Base-by-base conservation (phyloP, 2,329 filamentous ascomycete species). In the Trichophyton benhamiae region DNA sequence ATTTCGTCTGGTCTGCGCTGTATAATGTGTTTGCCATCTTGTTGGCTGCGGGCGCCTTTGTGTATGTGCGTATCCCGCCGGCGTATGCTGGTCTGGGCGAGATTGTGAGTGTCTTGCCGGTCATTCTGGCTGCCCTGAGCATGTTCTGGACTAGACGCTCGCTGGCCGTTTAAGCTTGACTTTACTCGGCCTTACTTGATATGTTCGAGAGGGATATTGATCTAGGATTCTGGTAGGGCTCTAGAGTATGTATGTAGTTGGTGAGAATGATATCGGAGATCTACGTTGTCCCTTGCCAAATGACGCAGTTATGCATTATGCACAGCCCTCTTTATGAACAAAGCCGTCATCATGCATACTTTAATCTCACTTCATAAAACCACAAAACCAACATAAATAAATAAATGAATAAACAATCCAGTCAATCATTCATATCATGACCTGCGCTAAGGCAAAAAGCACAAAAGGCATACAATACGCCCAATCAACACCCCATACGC, bases 21-120 rank as follows among this genome's bases (percentile, higher is more conserved):
- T 91, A 91, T 73, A 91, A 91, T 66, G 58, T 83, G 1, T 79
- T 87, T 60, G 87, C 87, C 0, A 76, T 91, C 3, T 72, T 88
- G 48, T 76, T 90, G 0, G 87, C 83, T 0, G 79, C 82, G 0
- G 88, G 87, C 0, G 85, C 82, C 0, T 85, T 88, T 68, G 82
- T 85, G 1, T 75, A 77, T 63, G 74, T 79, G 1, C 75, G 82
- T 57, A 83, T 86, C 67, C 80, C 82, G 15, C 85, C 86, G 0
- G 74, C 79, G 64, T 89, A 80, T 76, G 86, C 86, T 0, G 87
- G 85, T 0, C 67, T 90, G 7, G 87, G 87, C 0, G 87, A 91
- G 74, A 69, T 91, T 36, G 85, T 89, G 0, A 90, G 87, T 67
- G 84, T 91, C 0, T 62, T 88, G 68, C 87, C 87, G 0, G 86